Conservation (phyloP, 805 yeast species). For the Metschnikowia vanudenii region DNA sequence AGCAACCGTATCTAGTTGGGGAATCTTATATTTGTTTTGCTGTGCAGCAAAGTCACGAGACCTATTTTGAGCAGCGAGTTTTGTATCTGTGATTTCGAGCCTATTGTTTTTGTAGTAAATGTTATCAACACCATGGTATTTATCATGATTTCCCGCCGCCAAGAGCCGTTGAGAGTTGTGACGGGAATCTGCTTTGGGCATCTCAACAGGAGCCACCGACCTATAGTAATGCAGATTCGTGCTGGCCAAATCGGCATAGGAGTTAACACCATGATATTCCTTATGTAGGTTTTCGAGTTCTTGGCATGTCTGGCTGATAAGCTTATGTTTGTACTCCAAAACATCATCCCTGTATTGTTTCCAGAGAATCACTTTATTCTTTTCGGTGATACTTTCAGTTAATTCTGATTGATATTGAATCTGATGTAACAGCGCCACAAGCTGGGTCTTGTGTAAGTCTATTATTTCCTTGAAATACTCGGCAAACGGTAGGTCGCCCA, state of each 20-base stretch:
- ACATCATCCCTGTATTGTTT: slow-evolving; percentile 30
- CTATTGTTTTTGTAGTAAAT: slow-evolving; percentile 28
- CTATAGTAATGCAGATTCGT: slow-evolving; percentile 26
- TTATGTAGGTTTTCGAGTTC: slow-evolving; percentile 30
- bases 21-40: slow-evolving; percentile 14
- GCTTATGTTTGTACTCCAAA: slow-evolving; percentile 24
- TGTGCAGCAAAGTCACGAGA: slow-evolving; percentile 5
- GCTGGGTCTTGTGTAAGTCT: slow-evolving; percentile 23
- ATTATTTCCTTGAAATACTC: slow-evolving; percentile 24
- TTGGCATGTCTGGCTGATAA: slow-evolving; percentile 26
- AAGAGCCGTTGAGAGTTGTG: slow-evolving; percentile 10
- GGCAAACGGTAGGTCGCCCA: slow-evolving; percentile 24
- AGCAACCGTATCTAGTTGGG: slow-evolving; percentile 15
- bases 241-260: slow-evolving; percentile 10
- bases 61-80: slow-evolving; percentile 12
- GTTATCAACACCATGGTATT: slow-evolving; percentile 24
- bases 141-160: slow-evolving; percentile 19
- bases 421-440: slow-evolving; percentile 28
- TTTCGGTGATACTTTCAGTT: slow-evolving; percentile 21
- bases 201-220: slow-evolving; percentile 23
- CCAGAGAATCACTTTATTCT: slow-evolving; percentile 35
- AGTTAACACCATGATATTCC: slow-evolving; percentile 28
- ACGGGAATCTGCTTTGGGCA: slow-evolving; percentile 13
- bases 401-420: slow-evolving; percentile 30
- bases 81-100: slow-evolving; percentile 33